Evolutionary conservation across 2,329 filamentous ascomycete species (phyloP).

Genomic region (Elsinoe australis): DNA sequence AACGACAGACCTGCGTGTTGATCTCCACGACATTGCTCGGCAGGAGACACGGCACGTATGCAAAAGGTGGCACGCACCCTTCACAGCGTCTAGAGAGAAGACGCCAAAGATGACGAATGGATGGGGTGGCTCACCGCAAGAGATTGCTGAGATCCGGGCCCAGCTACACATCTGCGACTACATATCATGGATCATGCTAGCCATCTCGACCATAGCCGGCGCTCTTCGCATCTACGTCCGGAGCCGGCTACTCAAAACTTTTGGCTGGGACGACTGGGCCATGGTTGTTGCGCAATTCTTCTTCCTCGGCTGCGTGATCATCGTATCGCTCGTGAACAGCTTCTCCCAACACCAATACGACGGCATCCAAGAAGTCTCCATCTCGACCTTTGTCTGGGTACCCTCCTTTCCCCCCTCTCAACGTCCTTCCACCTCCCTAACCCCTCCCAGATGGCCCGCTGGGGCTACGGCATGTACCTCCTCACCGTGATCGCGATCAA

Average conservation of each 20-base stretch:
- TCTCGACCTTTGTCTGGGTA: constrained; percentile 2
- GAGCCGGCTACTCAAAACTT: constrained; percentile 32
- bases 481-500: constrained; percentile 38
- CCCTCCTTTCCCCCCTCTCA: neutral
- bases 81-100: neutral
- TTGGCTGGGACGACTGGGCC: constrained; percentile 39
- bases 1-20: too few species aligned
- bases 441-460: constrained; percentile 9
- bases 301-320: constrained; percentile 7
- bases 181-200: constrained; percentile 21
- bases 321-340: constrained; percentile 4
- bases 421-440: neutral
- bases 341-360: neutral
- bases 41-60: too few species aligned
- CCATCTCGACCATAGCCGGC: constrained; percentile 34
- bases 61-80: too few species aligned
- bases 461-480: constrained; percentile 34
- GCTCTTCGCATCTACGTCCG: constrained; percentile 36
- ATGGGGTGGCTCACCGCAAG: neutral
- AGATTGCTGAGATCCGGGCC: neutral
- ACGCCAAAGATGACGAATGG: neutral
- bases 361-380: neutral
- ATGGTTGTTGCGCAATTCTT: constrained; percentile 27
- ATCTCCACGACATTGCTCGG: too few species aligned
- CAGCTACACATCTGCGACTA: neutral